phyloP scores from a whole-genome alignment of 2,329 filamentous ascomycete genomes.

The Zasmidium angulare region DNA sequence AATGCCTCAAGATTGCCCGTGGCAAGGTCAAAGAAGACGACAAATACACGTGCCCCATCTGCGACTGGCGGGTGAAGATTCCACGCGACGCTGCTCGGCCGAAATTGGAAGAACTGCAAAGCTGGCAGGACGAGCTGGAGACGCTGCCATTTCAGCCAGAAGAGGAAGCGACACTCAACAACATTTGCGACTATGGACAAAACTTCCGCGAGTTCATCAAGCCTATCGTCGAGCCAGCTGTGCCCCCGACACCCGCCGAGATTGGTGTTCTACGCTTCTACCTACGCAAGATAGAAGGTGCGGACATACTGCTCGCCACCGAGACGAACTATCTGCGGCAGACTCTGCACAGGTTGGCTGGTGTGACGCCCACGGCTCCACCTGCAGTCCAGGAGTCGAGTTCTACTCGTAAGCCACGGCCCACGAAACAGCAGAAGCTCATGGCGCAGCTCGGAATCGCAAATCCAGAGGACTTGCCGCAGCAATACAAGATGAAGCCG shows the following conservation, averaged over 20 bases:
- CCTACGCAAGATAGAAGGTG: conserved; percentile 92
- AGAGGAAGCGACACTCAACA: conserved; percentile 82
- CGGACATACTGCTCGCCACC: conserved; percentile 83
- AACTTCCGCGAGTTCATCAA: conserved; percentile 81
- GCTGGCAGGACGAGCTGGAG: conserved; percentile 80
- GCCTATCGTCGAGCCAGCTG: conserved; percentile 75
- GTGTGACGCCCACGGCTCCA: conserved; percentile 81
- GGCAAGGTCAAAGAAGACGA: conserved; percentile 98
- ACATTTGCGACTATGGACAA: conserved; percentile 81
- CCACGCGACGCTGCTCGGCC: conserved; percentile 93
- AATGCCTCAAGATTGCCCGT: conserved; percentile 94
- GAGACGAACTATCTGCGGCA: conserved; percentile 99
- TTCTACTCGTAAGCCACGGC: conserved; percentile 91
- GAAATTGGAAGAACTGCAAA: conserved; percentile 84
- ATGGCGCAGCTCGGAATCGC: conserved; percentile 85
- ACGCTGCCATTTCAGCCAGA: conserved; percentile 84
- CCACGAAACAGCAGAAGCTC: conserved; percentile 95
- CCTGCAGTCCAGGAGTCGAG: conserved; percentile 83
- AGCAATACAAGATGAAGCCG: conserved; percentile 76
- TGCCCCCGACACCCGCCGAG: conserved; percentile 75
- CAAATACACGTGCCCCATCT: conserved; percentile 97
- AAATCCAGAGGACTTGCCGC: conserved; percentile 85
- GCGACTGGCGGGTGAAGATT: conserved; percentile 95
- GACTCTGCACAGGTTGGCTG: conserved; percentile 91
- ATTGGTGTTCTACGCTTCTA: conserved; percentile 91